Conservation (phyloP, 176 grass and related monocot genomes). For the Stipa capillata region DNA sequence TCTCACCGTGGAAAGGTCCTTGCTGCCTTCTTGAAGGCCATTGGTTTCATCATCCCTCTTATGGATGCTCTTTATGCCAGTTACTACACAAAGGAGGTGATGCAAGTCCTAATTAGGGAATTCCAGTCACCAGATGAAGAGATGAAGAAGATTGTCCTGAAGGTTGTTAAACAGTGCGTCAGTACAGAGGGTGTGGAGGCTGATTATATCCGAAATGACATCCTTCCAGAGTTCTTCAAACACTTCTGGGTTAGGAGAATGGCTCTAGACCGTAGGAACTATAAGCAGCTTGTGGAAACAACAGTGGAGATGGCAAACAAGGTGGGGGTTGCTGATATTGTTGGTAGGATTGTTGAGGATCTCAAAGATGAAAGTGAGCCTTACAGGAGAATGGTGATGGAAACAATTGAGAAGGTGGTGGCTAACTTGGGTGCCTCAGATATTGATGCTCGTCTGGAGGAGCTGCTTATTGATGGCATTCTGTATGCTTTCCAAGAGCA, state of each 20-base stretch:
- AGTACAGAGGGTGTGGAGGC: constrained; percentile 94
- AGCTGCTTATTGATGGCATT: constrained; percentile 96
- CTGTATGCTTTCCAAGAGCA: constrained; percentile 99
- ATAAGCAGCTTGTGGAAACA: constrained; percentile 94
- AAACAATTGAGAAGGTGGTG: constrained; percentile 96
- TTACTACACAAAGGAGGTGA: constrained; percentile 97
- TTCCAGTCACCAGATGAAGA: constrained; percentile 98
- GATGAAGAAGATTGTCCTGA: constrained; percentile 99
- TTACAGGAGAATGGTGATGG: constrained; percentile 98
- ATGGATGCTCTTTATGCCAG: constrained; percentile 96
- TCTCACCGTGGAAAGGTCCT: constrained; percentile 86
- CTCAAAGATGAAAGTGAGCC: constrained; percentile 95
- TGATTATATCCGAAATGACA: constrained; percentile 80
- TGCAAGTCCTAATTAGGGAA: constrained; percentile 81
- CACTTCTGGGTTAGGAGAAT: constrained; percentile 97
- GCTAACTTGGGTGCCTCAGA: constrained; percentile 90
- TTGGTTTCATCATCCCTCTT: constrained; percentile 93
- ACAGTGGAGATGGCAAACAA: constrained; percentile 97
- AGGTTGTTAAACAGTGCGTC: constrained; percentile 96
- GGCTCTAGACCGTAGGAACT: constrained; percentile 90
- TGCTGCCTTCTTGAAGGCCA: constrained; percentile 91
- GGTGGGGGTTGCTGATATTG: constrained; percentile 90
- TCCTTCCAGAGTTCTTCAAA: constrained; percentile 84
- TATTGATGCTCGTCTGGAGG: constrained; percentile 85
- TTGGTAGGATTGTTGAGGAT: constrained; percentile 81